Base-by-base conservation (phyloP, 1,284 basidiomycete species). In the Cryptococcus sp. region DNA sequence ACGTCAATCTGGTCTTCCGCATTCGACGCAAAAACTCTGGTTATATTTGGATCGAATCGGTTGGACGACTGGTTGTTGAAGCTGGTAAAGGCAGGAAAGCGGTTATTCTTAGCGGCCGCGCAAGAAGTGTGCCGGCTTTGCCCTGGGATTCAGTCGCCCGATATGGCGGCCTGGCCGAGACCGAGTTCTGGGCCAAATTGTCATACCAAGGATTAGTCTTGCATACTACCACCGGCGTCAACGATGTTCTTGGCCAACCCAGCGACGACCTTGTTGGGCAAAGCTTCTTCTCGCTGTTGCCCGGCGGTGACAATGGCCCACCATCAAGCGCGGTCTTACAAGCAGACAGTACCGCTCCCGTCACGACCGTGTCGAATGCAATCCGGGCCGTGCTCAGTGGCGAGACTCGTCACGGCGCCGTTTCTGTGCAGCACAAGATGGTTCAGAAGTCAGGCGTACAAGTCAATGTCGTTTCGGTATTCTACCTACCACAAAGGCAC, bases 81-180 rank as follows among this genome's bases (percentile, higher is more conserved):
- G 87, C 91, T 0, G 91, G 91, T 2, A 94, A 93, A 72, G 91
- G 91, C 0, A 81, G 91, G 45, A 94, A 95, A 73, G 89, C 90
- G 3, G 91, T 95, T 66, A 85, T 95, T 45, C 81, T 94, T 20
- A 86, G 85, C 57, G 92, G 88, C 0, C 81, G 93, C 7, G 83
- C 85, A 26, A 80, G 87, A 48, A 82, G 83, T 63, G 86, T 93
- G 80, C 84, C 86, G 16, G 76, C 70, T 11, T 75, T 93, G 46
- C 77, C 76, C 2, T 92, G 89, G 89, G 80, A 79, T 6, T 76
- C 77, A 39, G 72, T 89, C 39, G 74, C 78, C 2, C 68, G 74
- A 25, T 81, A 81, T 15, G 84, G 85, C 19, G 84, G 84, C 8
- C 59, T 86, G 17, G 73, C 66, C 13, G 70, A 73, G 43, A 67